Evolutionary conservation across 1,284 basidiomycete species (phyloP), one percentile per base, ranked within the genome.

Genomic region (Pyrrhoderma noxium): DNA sequence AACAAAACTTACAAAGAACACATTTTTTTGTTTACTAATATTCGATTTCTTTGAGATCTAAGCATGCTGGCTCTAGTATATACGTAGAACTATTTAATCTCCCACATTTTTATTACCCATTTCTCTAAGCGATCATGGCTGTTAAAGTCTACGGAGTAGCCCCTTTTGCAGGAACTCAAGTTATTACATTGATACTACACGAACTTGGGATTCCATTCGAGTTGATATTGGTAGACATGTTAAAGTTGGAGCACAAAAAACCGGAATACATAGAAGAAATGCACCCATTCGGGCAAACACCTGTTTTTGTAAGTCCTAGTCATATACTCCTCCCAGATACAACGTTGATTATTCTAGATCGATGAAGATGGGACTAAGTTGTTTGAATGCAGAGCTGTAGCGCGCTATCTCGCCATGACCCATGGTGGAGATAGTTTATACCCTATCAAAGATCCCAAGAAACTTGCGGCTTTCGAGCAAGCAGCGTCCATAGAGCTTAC

Each of bases 261-360:
- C 58, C 72, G 0, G 70, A 61, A 16, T 75, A 64, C 66, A 14
- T 72, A 18, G 62, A 61, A 25, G 62, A 69, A n/a, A 53, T 47
- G 46, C 81, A 85, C 56, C 83, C 84, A 0, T 86, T 85, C 57
- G 81, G 80, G n/a, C 78, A 81, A 62, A 64, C 85, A 55, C 83
- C 82, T 2, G 82, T 39, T 14, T 9, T 8, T 21, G 45, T 53
- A 8, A 31, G 71, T 64, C 7, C 9, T 47, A 48, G 11, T 41
- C 36, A 14, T 23, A 11, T 22, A 18, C 21, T 27, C 3, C 21
- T 31, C 11, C 40, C 19, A 5, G 36, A 16, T 21, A 38, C 35
- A 9, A 8, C 3, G 8, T 9, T 35, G 16, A n/a, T n/a, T n/a
- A n/a, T n/a, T 2, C 14, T 37, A 52, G 51, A 45, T 41, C 22